Conservation (phyloP, 495 filamentous ascomycete species). For the Annulohypoxylon maeteangense region DNA sequence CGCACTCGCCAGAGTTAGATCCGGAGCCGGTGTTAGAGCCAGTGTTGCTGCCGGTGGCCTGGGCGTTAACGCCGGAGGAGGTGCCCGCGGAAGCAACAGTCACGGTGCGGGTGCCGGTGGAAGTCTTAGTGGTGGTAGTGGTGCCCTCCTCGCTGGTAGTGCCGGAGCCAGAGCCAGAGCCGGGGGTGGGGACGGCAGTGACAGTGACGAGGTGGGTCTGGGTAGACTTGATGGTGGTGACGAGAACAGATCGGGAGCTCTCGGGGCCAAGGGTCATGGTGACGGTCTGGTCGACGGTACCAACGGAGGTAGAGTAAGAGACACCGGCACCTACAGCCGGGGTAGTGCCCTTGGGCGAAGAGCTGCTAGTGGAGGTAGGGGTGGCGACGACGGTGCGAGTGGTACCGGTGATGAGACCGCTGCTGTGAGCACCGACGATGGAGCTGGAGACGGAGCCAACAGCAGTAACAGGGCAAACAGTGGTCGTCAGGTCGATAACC, state of each 20-base stretch:
- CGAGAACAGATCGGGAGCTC: conserved; percentile 48
- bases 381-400: conserved; percentile 43
- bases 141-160: conserved; percentile 41
- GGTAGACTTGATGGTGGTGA: conserved; percentile 53
- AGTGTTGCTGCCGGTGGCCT: conserved; percentile 34
- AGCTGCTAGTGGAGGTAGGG: conserved; percentile 23
- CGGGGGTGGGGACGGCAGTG: conserved; percentile 29
- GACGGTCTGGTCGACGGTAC: conserved; percentile 45
- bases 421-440: conserved; percentile 49
- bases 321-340: conserved; percentile 26
- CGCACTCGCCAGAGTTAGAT: conserved; percentile 41
- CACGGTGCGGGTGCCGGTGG: conserved; percentile 55
- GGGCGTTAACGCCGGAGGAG: conserved; percentile 26
- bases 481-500: conserved; percentile 56
- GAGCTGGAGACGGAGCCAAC: conserved; percentile 55
- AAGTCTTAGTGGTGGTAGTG: conserved; percentile 53
- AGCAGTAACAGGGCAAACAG: conserved; percentile 59
- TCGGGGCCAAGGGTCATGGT: conserved; percentile 55
- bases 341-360: conserved; percentile 36
- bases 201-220: conserved; percentile 43
- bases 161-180: conserved; percentile 14
- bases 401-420: conserved; percentile 50
- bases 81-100: conserved; percentile 44
- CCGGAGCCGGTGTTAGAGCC: conserved; percentile 29
- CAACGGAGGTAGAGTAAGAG: conserved; percentile 32